These are phyloP conservation scores for Fusarium udum DNA, from an alignment of 2,329 filamentous ascomycete species.

Conservation along the genomic window DNA sequence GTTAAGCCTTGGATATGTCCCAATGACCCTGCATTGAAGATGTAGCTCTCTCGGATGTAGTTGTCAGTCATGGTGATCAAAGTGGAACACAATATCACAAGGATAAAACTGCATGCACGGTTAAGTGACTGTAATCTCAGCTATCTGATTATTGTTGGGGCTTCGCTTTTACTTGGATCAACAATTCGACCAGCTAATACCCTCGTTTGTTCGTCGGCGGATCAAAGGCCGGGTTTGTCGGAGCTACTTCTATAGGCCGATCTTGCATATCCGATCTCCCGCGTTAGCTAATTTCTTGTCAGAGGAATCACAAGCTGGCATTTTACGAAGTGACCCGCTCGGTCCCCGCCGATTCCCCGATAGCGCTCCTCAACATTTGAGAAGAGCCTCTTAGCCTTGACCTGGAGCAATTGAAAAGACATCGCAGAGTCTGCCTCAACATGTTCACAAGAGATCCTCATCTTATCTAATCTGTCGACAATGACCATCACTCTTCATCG, in stretches of 20 bases:
- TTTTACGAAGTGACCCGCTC: neutral
- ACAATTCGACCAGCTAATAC: neutral
- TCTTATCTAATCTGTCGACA: neutral
- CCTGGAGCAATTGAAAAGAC: neutral
- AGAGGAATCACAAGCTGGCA: neutral
- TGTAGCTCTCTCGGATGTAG: neutral
- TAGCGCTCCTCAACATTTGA: neutral
- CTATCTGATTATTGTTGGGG: neutral
- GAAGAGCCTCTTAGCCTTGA: neutral
- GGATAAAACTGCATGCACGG: neutral
- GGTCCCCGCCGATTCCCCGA: neutral
- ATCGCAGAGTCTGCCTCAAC: neutral
- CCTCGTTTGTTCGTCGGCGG: neutral
- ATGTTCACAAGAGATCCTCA: neutral
- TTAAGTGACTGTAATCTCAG: fast-evolving
- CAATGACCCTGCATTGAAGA: neutral
- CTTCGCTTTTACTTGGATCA: neutral
- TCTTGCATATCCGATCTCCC: neutral
- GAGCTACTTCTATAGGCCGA: neutral
- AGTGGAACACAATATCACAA: neutral
- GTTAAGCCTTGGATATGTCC: neutral
- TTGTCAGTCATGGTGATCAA: neutral
- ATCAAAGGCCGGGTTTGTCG: neutral
- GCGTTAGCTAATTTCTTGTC: neutral
- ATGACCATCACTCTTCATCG: neutral